These are phyloP conservation scores for Hebeloma cylindrosporum DNA, from an alignment of 768 basidiomycete species.

Conservation along the genomic window DNA sequence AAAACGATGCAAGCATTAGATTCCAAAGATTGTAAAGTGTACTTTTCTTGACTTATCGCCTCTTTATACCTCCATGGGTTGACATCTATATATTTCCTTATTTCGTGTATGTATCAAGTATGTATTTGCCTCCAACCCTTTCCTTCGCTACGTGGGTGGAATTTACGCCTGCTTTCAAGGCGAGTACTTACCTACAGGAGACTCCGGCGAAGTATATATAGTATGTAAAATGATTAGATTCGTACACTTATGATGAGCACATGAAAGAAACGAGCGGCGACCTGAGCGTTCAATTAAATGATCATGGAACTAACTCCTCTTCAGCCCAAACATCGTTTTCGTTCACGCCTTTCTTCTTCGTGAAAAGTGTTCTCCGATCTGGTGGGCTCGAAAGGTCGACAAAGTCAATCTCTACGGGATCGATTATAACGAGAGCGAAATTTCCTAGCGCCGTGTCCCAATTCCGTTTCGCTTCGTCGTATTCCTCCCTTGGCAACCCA, in stretches of 20 bases:
- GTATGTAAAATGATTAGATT: too few species aligned
- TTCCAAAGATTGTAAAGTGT: conserved; percentile 5
- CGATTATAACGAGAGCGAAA: conserved; percentile 72
- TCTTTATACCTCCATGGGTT: background rate
- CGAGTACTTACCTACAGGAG: too few species aligned
- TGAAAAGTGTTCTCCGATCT: conserved; percentile 58
- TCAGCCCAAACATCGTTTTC: conserved; percentile 57
- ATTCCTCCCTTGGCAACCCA: conserved; percentile 34
- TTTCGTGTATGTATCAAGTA: conserved; percentile 16
- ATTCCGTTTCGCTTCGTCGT: conserved; percentile 43
- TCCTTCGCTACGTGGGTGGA: too few species aligned
- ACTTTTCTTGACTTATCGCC: conserved; percentile 6
- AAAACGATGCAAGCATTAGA: background rate
- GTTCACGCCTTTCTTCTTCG: conserved; percentile 31
- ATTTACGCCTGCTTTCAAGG: too few species aligned
- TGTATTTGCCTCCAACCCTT: conserved; percentile 1
- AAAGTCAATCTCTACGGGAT: conserved; percentile 70
- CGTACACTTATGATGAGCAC: too few species aligned
- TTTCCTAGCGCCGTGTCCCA: conserved; percentile 58
- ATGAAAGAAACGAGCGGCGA: too few species aligned
- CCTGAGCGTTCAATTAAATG: conserved; percentile 6
- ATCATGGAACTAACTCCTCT: conserved; percentile 62
- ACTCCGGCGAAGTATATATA: too few species aligned
- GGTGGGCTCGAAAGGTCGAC: conserved; percentile 58
- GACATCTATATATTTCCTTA: background rate